Evolutionary conservation across 78 protist genomes (phyloP).

Genomic region (Salpingoeca rosetta): DNA sequence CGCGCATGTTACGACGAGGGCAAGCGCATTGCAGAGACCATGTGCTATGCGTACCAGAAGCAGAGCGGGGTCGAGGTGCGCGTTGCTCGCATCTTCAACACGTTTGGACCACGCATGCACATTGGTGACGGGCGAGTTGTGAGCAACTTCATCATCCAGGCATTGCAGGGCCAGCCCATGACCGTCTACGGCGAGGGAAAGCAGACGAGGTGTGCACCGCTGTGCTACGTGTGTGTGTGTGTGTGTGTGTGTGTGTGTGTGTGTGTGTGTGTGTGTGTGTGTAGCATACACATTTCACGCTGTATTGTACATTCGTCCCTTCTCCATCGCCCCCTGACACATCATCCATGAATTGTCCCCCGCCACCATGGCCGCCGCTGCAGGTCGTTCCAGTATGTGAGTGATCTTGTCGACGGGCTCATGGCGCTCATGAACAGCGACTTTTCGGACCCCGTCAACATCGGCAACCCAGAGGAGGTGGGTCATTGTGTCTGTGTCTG

Average conservation of each 20-base stretch:
- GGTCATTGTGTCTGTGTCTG: too few species aligned
- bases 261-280: too few species aligned
- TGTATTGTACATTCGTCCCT: too few species aligned
- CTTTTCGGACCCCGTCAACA: constrained; percentile 41
- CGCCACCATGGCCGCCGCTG: neutral
- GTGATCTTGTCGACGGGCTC: constrained; percentile 55
- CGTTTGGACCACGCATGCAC: constrained; percentile 76
- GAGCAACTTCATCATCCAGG: constrained; percentile 71
- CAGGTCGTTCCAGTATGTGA: neutral
- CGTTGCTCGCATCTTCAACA: constrained; percentile 79
- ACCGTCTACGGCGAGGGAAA: constrained; percentile 70
- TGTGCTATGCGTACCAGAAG: constrained; percentile 45
- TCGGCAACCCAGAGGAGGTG: constrained; percentile 76
- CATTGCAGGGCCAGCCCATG: constrained; percentile 38
- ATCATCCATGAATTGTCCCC: neutral
- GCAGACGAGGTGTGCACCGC: too few species aligned
- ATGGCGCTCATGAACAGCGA: constrained; percentile 31
- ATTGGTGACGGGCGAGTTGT: constrained; percentile 78
- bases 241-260: constrained; percentile 55
- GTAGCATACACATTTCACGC: too few species aligned
- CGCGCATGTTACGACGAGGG: constrained; percentile 88
- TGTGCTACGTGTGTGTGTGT: too few species aligned
- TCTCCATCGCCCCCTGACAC: neutral
- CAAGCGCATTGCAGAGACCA: constrained; percentile 75
- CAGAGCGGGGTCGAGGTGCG: constrained; percentile 42